Base-by-base conservation (phyloP, 2,329 filamentous ascomycete genomes). In the Alternaria viburni region DNA sequence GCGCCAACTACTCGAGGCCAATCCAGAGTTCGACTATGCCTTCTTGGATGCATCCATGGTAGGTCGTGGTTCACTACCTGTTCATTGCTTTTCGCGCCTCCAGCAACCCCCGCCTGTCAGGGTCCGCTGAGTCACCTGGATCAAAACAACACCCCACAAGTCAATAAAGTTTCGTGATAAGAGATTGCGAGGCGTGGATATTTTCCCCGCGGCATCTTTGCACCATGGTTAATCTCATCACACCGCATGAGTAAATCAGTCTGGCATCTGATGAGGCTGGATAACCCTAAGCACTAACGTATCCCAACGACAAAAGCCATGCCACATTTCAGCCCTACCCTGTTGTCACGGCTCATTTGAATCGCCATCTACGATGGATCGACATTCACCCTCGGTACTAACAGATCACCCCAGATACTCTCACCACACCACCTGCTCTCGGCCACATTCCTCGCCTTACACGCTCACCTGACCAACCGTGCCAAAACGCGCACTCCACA, bases 21-120 rank as follows among this genome's bases (percentile, higher is more conserved):
- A 98, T 76, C 76, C 88, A 11, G 90, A 90, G 9, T 98, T 94
- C 73, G 93, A 98, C 80, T 98, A 98, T 84, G 93, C 94, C 32
- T 91, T 99, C 69, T 87, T 99, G 50, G 95, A 99, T 81, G 93
- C 93, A 19, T 89, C 88, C 49, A 88, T 92, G 78, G 90, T 94
- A 85, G 59, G 75, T 62, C 66, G 23, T 61, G 36, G 55, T 32
- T 50, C 60, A 13, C 45, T 58, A 56, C 49, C 57, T 32, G 51
- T 60, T 30, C 23, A n/a, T 60, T 57, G 47, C 57, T 49, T 60
- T 47, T 52, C 43, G 30, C 47, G 44, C 25, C 30, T 12, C 21
- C 13, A 23, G 17, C 36, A 21, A 30, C n/a, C 49, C 17, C n/a
- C 11, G 26, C 17, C 17, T 36, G 49, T 28, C 30, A 52, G 49